Conservation (phyloP, 1,284 basidiomycete species). For the Tremellales sp. region DNA sequence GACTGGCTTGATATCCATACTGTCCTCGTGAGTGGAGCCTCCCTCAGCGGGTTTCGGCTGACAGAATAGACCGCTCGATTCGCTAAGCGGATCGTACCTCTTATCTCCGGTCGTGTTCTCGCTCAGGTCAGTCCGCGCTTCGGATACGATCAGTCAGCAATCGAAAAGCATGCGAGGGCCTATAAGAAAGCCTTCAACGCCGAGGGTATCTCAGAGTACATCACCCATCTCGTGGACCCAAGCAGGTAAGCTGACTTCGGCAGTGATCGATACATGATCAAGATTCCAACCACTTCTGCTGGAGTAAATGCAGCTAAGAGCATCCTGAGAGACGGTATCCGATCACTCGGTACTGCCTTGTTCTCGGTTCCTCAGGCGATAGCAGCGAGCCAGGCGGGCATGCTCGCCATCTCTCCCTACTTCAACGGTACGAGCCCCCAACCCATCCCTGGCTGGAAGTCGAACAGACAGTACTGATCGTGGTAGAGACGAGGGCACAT, state of each 20-base stretch:
- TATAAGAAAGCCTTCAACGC: conserved; percentile 21
- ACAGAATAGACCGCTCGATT: conserved; percentile 18
- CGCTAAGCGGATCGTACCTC: conserved; percentile 14
- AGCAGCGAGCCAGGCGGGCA: conserved; percentile 38
- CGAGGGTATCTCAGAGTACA: conserved; percentile 23
- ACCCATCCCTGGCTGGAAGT: not conserved
- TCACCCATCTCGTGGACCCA: not conserved
- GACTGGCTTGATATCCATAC: conserved; percentile 28
- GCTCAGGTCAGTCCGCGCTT: conserved; percentile 22
- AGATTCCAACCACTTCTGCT: conserved; percentile 41
- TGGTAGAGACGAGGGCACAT: conserved; percentile 22
- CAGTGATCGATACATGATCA: conserved; percentile 39
- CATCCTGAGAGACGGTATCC: conserved; percentile 32
- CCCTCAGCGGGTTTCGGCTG: not conserved
- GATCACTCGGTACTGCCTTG: conserved; percentile 40
- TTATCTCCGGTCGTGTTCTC: conserved; percentile 25
- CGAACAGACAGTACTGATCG: too few species aligned
- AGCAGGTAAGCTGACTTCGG: not conserved
- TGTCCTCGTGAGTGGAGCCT: conserved; percentile 23
- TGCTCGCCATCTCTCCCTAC: conserved; percentile 41
- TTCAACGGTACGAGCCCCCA: conserved; percentile 30
- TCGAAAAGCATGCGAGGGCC: conserved; percentile 19
- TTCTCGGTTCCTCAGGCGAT: conserved; percentile 42
- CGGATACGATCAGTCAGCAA: conserved; percentile 19
- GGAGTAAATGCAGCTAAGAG: conserved; percentile 37